Percentiles rank a stretch among this genome's conserved stretches.
These are phyloP conservation scores for Lecanicillium sp. DNA, from an alignment of 2,329 filamentous ascomycete genomes.

Conservation along the genomic window DNA sequence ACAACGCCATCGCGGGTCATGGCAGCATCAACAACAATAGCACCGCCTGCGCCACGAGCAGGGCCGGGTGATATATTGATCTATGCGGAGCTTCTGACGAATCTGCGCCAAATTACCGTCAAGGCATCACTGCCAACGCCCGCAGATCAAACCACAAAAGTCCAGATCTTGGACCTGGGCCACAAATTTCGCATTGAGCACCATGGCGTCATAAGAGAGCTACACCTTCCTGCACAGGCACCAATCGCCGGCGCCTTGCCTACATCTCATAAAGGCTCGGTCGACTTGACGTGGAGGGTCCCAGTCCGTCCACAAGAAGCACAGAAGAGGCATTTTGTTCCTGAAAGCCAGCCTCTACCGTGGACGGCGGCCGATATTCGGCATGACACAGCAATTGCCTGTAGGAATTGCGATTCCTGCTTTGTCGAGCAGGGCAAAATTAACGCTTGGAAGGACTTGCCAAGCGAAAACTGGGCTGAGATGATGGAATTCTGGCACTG, in stretches of 20 bases:
- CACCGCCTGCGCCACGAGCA: too few species aligned
- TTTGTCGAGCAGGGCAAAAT: conserved; percentile 32
- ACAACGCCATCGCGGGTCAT: too few species aligned
- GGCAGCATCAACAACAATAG: too few species aligned
- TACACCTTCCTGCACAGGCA: conserved; percentile 36
- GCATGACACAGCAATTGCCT: conserved; percentile 30
- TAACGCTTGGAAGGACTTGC: conserved; percentile 77
- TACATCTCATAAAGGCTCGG: conserved; percentile 21
- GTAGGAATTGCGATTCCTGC: conserved; percentile 28
- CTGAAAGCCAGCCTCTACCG: conserved; percentile 34
- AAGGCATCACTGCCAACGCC: conserved; percentile 41
- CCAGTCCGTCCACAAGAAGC: conserved; percentile 26
- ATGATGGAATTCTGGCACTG: conserved; percentile 99
- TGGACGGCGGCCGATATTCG: conserved; percentile 48
- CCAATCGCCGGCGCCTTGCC: conserved; percentile 26
- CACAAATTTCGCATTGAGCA: conserved; percentile 39
- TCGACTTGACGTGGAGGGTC: conserved; percentile 45
- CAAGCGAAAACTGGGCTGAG: conserved; percentile 96
- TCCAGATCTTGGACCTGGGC: conserved; percentile 36
- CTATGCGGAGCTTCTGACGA: conserved; percentile 57
- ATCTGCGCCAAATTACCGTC: conserved; percentile 56
- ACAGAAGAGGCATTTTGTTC: conserved; percentile 17
- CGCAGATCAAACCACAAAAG: conserved; percentile 31
- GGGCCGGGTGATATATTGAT: conserved; percentile 30
- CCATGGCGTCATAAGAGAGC: conserved; percentile 22